Base-by-base conservation (phyloP, 306 rosid species). In the Geum urbanum region DNA sequence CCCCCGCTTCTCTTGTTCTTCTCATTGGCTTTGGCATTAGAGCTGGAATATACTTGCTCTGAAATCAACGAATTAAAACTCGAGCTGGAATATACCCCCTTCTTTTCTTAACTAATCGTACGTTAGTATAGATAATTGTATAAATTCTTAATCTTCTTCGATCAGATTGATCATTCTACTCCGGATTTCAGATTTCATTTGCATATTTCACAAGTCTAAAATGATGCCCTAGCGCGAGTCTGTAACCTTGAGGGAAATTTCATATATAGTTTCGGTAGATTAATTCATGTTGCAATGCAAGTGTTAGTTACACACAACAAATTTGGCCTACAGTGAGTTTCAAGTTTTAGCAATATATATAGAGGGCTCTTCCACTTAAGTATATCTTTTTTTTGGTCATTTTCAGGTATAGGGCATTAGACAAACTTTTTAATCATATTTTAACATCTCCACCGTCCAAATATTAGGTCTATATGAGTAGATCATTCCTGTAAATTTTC, bases 1-100 rank as follows among this genome's bases (percentile, higher is more conserved):
- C 40, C 19, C 75, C 56, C 46, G 16, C 45, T 41, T 14, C 35
- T 24, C 37, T 57, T 70, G 74, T 70, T 70, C 60, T 59, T 47
- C 47, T 59, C 75, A 35, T 48, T 47, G 67, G 47, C 67, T 44
- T 45, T 56, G 55, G 27, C 50, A 13, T 27, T 1, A 8, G 45
- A 59, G 37, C 3, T 32, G 37, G 37, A 32, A 32, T 32, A 32
- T 9, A 69, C 63, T 44, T 16, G 18, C 37, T 20, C 1, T 32
- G 45, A 56, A 57, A 24, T 57, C 10, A 55, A 70, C 15, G 22
- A 45, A 40, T 41, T 19, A 10, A 27, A 47, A 32, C 3, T 15
- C 37, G 37, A 32, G 37, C 37, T 32, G 37, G 3, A 32, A 32
- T 1, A 32, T 32, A 32, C 37, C 4, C 13, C 13, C 13, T 48